These are phyloP conservation scores for Gloeophyllum trabeum DNA, from an alignment of 768 basidiomycete species.

Conservation along the genomic window DNA sequence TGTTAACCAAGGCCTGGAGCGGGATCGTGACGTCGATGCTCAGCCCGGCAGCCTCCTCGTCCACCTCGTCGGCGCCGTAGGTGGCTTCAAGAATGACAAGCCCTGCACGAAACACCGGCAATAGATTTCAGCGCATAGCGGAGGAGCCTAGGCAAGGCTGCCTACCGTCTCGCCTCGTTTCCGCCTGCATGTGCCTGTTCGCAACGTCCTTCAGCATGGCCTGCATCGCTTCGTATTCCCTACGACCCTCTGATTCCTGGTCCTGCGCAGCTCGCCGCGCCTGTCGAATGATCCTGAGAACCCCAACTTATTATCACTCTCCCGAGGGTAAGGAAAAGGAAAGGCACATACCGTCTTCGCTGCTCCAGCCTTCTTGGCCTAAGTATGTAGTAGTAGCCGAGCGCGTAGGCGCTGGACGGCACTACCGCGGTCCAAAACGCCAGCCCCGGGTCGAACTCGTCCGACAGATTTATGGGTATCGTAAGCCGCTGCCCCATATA, in stretches of 20 bases:
- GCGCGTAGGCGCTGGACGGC: conserved; percentile 38
- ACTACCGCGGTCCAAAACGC: conserved; percentile 41
- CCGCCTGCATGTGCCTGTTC: conserved; percentile 47
- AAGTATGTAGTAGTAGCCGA: conserved; percentile 48
- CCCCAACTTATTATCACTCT: too few relatives aligned
- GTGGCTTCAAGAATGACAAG: conserved; percentile 66
- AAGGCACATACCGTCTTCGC: conserved; percentile 38
- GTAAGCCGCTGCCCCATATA: conserved; percentile 48
- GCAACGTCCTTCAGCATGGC: conserved; percentile 59
- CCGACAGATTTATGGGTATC: conserved; percentile 46
- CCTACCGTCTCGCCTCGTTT: conserved; percentile 58
- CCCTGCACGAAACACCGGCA: conserved; percentile 29
- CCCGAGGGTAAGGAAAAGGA: too few relatives aligned
- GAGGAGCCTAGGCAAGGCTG: conserved; percentile 3
- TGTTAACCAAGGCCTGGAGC: conserved; percentile 70
- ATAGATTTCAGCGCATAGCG: conserved; percentile 1
- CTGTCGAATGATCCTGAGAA: too few relatives aligned
- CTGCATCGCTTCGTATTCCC: conserved; percentile 52
- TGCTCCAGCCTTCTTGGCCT: conserved; percentile 41
- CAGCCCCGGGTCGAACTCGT: conserved; percentile 31
- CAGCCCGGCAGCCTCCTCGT: conserved; percentile 40
- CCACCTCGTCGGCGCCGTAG: conserved; percentile 49
- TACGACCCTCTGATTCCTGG: conserved; percentile 48
- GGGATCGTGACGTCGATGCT: conserved; percentile 71
- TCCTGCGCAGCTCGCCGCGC: conserved; percentile 53